A percentile compares a stretch with the other conserved stretches of the same genome.
phyloP scores from a whole-genome alignment of 495 filamentous ascomycete species.

The Chaetomium tenue region DNA sequence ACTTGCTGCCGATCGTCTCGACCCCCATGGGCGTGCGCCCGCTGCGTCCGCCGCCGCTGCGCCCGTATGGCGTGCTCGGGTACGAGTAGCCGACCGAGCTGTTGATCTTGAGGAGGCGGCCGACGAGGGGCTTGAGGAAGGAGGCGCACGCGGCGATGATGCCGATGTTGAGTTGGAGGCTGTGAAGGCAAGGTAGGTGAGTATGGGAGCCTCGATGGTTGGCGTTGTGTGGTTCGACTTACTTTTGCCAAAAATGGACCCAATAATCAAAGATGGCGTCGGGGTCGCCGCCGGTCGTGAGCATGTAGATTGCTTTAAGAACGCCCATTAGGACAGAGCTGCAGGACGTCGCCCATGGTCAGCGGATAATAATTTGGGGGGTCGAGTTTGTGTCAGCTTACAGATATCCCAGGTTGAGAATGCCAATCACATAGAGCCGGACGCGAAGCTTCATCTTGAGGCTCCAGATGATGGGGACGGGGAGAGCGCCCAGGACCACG shows the following conservation, averaged over 20 bases:
- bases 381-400: background rate
- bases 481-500: conserved; percentile 11
- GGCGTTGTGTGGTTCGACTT: background rate
- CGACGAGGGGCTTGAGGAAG: conserved; percentile 19
- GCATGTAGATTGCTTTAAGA: conserved; percentile 17
- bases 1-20: conserved; percentile 13
- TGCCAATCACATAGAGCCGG: conserved; percentile 12
- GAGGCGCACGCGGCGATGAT: conserved; percentile 17
- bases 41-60: conserved; percentile 2
- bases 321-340: conserved; percentile 15
- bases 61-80: background rate
- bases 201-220: background rate
- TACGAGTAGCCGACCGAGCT: conserved; percentile 12
- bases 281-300: conserved; percentile 15
- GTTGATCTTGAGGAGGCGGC: conserved; percentile 15
- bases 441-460: conserved; percentile 16
- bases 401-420: conserved; percentile 19
- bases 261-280: conserved; percentile 16
- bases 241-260: conserved; percentile 18
- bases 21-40: conserved; percentile 13
- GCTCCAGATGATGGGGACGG: conserved; percentile 16
- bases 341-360: background rate
- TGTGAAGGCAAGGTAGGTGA: background rate
- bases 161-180: conserved; percentile 17
- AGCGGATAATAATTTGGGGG: background rate